Base-by-base conservation (phyloP, 345 rosid genomes). In the Balakata baccata region DNA sequence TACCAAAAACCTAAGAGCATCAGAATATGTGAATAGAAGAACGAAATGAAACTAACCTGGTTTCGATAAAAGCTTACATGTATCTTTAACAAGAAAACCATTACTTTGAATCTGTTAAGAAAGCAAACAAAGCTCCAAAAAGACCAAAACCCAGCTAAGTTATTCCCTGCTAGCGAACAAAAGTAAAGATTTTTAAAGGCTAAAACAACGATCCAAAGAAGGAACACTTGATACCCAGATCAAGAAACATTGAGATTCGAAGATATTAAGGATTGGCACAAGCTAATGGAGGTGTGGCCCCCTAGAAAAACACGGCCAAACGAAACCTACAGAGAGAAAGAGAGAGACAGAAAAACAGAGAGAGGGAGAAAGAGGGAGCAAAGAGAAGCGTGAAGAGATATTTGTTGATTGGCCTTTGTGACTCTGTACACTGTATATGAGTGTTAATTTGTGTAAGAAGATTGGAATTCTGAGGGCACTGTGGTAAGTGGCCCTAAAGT, bases 331-430 rank as follows among this genome's bases (percentile, higher is more conserved):
- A 22, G 23, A 51, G n/a, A 64, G 34, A 71, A 43, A 43, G 37
- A 64, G 53, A 79, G 69, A 71, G 41, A 62, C 57, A 53, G 54
- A 70, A 54, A 73, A 47, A 52, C 37, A 53, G 52, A 52, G 10
- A 46, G 56, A 22, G 23, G 50, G 72, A 38, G 14, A 34, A 7
- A 14, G 34, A 58, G 66, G 39, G 29, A 76, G 67, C 46, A n/a
- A 45, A 64, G 18, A 47, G 67, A 47, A 43, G 39, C 16, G 64
- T 29, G 56, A 69, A 80, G 72, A 86, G 85, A 86, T 82, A 81
- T 84, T 73, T 81, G 81, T 75, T 77, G 86, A 82, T 82, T 80
- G 86, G 86, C 47, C 46, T 73, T 80, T 22, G 37, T 64, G 11
- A 75, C 71, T 63, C 74, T 29, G 72, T 22, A 18, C 67, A 41